Conservation (phyloP, 805 yeast species). For the Lachancea dasiensis region DNA sequence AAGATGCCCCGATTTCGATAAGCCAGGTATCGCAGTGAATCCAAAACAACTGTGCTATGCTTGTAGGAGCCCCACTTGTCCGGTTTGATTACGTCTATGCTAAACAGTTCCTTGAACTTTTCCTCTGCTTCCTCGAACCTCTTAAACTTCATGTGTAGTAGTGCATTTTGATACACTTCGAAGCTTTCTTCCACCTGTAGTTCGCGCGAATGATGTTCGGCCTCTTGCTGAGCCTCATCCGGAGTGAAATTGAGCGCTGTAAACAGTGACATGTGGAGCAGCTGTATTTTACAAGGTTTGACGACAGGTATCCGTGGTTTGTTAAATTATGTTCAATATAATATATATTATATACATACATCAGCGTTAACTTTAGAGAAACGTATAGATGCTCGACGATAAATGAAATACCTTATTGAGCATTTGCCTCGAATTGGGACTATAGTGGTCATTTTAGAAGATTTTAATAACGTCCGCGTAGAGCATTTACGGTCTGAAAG, state of each 20-base stretch:
- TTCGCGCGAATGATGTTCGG: constrained; percentile 88
- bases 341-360: background rate
- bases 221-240: constrained; percentile 61
- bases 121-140: constrained; percentile 45
- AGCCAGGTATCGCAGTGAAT: constrained; percentile 67
- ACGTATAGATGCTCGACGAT: background rate
- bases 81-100: constrained; percentile 56
- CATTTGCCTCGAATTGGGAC: constrained; percentile 17
- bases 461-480: constrained; percentile 6
- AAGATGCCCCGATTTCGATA: constrained; percentile 79
- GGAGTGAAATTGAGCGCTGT: constrained; percentile 74
- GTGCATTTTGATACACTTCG: constrained; percentile 64
- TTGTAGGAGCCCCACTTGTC: constrained; percentile 35
- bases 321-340: too few species aligned
- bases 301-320: background rate
- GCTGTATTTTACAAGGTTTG: background rate
- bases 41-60: constrained; percentile 56
- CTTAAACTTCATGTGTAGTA: constrained; percentile 50
- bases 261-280: constrained; percentile 49
- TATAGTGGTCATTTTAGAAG: constrained; percentile 18
- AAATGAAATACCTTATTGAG: constrained; percentile 11
- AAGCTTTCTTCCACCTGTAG: constrained; percentile 84
- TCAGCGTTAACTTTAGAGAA: too few species aligned
- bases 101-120: constrained; percentile 57
- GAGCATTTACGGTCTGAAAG: constrained; percentile 2